Percentiles rank a stretch among this genome's conserved stretches.
These are phyloP conservation scores for Mortierella alpina DNA, from an alignment of 192 early-diverging fungal genomes.

Conservation along the genomic window DNA sequence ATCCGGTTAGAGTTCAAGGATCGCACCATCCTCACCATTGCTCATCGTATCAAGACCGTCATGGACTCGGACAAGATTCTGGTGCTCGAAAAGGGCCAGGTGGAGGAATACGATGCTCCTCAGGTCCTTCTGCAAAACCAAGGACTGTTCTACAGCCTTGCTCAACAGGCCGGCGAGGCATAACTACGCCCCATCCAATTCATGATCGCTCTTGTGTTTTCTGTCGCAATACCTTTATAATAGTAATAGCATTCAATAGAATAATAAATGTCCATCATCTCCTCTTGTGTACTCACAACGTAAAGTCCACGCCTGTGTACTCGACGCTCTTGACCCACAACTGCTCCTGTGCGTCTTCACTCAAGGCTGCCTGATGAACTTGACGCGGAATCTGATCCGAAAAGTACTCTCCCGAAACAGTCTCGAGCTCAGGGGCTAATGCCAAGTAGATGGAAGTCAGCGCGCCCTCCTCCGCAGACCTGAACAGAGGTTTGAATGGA, in stretches of 20 bases:
- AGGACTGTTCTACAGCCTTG: conserved; percentile 22
- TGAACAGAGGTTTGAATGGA: not conserved
- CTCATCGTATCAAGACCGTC: conserved; percentile 87
- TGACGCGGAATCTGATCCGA: conserved; percentile 9
- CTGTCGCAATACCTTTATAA: not conserved
- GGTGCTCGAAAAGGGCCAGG: conserved; percentile 80
- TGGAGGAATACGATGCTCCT: conserved; percentile 59
- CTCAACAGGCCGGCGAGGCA: conserved; percentile 21
- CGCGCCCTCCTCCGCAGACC: not conserved
- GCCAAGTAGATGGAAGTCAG: not conserved
- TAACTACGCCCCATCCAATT: no score
- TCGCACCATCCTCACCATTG: conserved; percentile 89
- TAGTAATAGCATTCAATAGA: not conserved
- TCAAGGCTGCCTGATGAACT: not conserved
- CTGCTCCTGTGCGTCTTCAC: conserved; percentile 12
- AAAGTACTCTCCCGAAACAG: conserved; percentile 26
- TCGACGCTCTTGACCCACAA: conserved; percentile 32
- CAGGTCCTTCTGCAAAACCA: conserved; percentile 11
- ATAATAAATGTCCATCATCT: not conserved
- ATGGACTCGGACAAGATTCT: conserved; percentile 87
- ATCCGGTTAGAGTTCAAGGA: conserved; percentile 81
- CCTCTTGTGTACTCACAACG: not conserved
- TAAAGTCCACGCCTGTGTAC: conserved; percentile 24
- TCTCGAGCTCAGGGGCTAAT: conserved; percentile 8
- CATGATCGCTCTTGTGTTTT: not conserved